Percentiles rank a stretch among this genome's conserved stretches.
Evolutionary conservation across 2,329 filamentous ascomycete genomes (phyloP).

Genomic region (Escovopsis sp.): DNA sequence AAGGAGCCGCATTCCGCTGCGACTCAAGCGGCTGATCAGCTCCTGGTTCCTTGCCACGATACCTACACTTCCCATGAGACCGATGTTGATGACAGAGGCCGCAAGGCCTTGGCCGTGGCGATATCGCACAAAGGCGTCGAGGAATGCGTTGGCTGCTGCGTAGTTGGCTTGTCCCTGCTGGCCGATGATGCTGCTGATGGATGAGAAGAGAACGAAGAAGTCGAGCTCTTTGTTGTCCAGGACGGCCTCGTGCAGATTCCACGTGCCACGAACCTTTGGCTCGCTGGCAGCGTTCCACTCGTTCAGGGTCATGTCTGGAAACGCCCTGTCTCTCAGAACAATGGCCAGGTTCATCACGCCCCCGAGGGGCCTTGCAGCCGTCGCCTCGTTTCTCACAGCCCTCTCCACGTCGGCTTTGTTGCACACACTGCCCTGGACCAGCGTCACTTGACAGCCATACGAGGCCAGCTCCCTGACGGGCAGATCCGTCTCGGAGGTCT

Average conservation of each 20-base stretch:
- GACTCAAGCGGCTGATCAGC: slow-evolving; percentile 6
- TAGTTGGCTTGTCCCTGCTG: slow-evolving; percentile 24
- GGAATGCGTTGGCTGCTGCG: slow-evolving; percentile 25
- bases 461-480: slow-evolving; percentile 11
- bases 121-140: slow-evolving; percentile 23
- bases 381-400: slow-evolving; percentile 7
- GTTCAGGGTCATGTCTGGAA: slow-evolving; percentile 20
- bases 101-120: slow-evolving; percentile 9
- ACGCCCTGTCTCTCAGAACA: slow-evolving; percentile 14
- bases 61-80: slow-evolving; percentile 5
- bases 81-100: slow-evolving; percentile 5
- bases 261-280: slow-evolving; percentile 21
- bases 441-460: slow-evolving; percentile 12
- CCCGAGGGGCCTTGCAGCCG: slow-evolving; percentile 14
- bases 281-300: slow-evolving; percentile 13
- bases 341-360: slow-evolving; percentile 28
- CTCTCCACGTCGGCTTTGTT: slow-evolving; percentile 13
- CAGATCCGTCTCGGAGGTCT: slow-evolving; percentile 4
- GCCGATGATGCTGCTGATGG: slow-evolving; percentile 19
- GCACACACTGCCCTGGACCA: slow-evolving; percentile 19
- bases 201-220: slow-evolving; percentile 23
- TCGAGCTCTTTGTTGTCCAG: slow-evolving; percentile 10
- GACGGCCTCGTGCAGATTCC: slow-evolving; percentile 17
- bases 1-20: slow-evolving; percentile 6
- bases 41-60: slow-evolving; percentile 14